A percentile compares a stretch with the other conserved stretches of the same genome.
These are phyloP conservation scores for Grosmannia clavigera DNA, from an alignment of 2,329 filamentous ascomycete genomes.

Conservation along the genomic window DNA sequence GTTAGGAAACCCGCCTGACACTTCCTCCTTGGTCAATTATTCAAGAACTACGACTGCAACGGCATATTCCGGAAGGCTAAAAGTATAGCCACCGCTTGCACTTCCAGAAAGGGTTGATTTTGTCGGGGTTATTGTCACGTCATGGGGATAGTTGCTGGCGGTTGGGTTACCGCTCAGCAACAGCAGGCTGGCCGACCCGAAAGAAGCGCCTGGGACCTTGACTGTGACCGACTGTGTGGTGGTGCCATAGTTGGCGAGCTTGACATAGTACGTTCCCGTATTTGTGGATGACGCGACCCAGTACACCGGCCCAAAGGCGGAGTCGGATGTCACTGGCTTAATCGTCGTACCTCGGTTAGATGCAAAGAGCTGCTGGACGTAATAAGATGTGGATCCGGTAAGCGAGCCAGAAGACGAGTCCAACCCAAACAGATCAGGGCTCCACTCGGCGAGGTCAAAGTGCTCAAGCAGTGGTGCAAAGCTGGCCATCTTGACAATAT, in stretches of 20 bases:
- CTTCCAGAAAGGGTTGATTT: neutral
- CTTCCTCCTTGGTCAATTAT: too few species aligned
- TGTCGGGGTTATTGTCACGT: neutral
- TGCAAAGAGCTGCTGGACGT: conserved; percentile 5
- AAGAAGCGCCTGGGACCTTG: neutral
- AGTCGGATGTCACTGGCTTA: conserved; percentile 1
- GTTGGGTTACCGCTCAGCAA: neutral
- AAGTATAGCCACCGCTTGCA: too few species aligned
- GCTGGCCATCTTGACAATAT: conserved; percentile 2
- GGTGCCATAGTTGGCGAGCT: conserved; percentile 1
- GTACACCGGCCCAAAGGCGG: conserved; percentile 1
- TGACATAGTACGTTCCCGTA: neutral
- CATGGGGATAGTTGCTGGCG: neutral
- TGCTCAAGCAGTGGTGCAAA: conserved; percentile 4
- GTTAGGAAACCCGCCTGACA: too few species aligned
- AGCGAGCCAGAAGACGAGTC: neutral
- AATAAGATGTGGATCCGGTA: neutral
- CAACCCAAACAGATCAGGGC: conserved; percentile 2
- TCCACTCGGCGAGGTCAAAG: conserved; percentile 3
- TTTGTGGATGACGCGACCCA: conserved; percentile 2
- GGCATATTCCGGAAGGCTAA: too few species aligned
- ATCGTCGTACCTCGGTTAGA: neutral
- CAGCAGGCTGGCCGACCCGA: neutral
- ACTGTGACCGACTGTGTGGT: neutral
- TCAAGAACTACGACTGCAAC: too few species aligned